Evolutionary conservation across 345 rosid genomes (phyloP).

Genomic region (Raphanus sativus): DNA sequence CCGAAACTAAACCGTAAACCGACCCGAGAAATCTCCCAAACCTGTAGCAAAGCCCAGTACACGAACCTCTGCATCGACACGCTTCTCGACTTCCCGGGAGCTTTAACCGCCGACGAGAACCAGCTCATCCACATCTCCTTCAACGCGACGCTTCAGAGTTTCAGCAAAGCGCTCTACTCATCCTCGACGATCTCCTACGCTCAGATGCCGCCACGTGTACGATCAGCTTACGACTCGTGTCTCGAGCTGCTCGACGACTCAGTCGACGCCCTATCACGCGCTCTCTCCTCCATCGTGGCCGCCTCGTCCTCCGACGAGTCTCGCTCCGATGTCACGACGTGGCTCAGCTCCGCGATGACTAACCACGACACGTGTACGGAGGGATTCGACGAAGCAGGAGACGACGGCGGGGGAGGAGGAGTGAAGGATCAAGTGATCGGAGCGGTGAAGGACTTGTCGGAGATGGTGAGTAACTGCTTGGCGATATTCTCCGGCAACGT

Average conservation of each 20-base stretch:
- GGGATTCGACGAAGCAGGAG: slow-evolving; percentile 55
- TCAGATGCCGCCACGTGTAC: slow-evolving; percentile 62
- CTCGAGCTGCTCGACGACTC: slow-evolving; percentile 92
- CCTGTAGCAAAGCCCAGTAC: slow-evolving; percentile 66
- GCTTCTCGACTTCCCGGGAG: slow-evolving; percentile 68
- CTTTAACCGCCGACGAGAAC: slow-evolving; percentile 56
- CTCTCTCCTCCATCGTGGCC: slow-evolving; percentile 56
- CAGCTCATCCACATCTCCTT: slow-evolving; percentile 90
- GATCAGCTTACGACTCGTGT: slow-evolving; percentile 85
- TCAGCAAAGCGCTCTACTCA: slow-evolving; percentile 67
- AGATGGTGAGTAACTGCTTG: slow-evolving; percentile 84
- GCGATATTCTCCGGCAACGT: slow-evolving; percentile 60
- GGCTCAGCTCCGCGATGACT: slow-evolving; percentile 95
- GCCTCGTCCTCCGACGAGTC: slow-evolving; percentile 2
- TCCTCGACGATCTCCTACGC: slow-evolving; percentile 51
- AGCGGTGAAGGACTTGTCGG: slow-evolving; percentile 67
- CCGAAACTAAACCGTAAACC: slow-evolving; percentile 44
- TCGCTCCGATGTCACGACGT: slow-evolving; percentile 70
- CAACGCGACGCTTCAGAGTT: slow-evolving; percentile 86
- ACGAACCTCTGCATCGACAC: slow-evolving; percentile 69
- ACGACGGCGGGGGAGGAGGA: slow-evolving; percentile 42
- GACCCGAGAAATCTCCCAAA: slow-evolving; percentile 60
- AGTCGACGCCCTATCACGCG: slow-evolving; percentile 66
- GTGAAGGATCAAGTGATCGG: slow-evolving; percentile 65
- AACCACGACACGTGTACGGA: slow-evolving; percentile 93